Evolutionary conservation across 2,329 filamentous ascomycete genomes (phyloP).

Genomic region (Clarireedia monteithiana): DNA sequence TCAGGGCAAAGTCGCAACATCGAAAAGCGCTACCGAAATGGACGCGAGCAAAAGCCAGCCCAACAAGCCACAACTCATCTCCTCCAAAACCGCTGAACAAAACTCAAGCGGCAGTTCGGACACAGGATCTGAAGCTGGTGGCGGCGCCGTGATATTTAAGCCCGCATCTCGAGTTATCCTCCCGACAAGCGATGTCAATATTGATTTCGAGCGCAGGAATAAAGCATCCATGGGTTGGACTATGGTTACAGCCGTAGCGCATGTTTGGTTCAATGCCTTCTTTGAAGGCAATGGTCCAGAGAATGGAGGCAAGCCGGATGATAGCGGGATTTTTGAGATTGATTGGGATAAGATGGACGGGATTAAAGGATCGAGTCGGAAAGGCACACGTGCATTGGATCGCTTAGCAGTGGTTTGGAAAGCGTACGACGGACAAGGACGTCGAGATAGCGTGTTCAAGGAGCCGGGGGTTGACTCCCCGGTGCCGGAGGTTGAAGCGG

Average conservation of each 20-base stretch:
- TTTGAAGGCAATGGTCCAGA: constrained; percentile 80
- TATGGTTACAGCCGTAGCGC: constrained; percentile 87
- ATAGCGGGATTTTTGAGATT: constrained; percentile 63
- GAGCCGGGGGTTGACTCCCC: constrained; percentile 61
- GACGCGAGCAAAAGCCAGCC: neutral
- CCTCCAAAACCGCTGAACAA: neutral
- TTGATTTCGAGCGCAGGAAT: constrained; percentile 81
- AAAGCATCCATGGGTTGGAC: constrained; percentile 71
- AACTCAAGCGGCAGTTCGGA: neutral
- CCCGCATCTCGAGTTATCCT: constrained; percentile 62
- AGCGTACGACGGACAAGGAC: constrained; percentile 25
- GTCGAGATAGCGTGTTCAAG: constrained; percentile 40
- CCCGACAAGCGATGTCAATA: constrained; percentile 79
- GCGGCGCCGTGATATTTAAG: constrained; percentile 71
- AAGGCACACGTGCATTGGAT: constrained; percentile 77
- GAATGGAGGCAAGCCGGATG: constrained; percentile 53
- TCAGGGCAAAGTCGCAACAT: constrained; percentile 17
- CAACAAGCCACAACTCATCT: neutral
- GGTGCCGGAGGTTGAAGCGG: constrained; percentile 56
- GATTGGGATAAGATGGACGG: constrained; percentile 83
- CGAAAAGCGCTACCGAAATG: constrained; percentile 11
- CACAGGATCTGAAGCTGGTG: constrained; percentile 43
- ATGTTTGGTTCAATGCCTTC: constrained; percentile 94
- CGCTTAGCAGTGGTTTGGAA: constrained; percentile 81
- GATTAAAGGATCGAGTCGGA: constrained; percentile 80